Evolutionary conservation across 2,329 filamentous ascomycete genomes (phyloP).

Genomic region (Cytospora piceicola): DNA sequence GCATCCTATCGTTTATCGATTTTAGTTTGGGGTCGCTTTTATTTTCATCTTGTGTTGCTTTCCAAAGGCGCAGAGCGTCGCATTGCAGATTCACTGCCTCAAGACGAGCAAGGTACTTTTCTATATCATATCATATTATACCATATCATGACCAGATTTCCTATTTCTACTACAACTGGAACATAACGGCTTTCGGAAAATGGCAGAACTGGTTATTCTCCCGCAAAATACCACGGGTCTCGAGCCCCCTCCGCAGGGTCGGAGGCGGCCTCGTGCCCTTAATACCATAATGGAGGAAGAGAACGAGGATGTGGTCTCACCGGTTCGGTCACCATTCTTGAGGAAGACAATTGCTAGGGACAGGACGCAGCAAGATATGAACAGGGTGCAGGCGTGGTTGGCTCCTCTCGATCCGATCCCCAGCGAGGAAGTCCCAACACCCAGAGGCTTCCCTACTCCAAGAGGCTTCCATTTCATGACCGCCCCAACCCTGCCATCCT

Average conservation of each 20-base stretch:
- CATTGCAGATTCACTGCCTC: conserved; percentile 31
- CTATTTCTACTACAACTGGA: conserved; percentile 29
- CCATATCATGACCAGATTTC: conserved; percentile 33
- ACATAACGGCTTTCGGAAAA: conserved; percentile 44
- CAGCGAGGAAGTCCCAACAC: conserved; percentile 26
- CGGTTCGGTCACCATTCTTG: conserved; percentile 35
- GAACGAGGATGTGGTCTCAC: conserved; percentile 42
- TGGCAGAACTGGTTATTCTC: conserved; percentile 51
- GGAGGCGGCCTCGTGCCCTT: conserved; percentile 57
- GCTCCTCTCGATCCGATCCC: conserved; percentile 52
- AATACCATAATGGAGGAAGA: conserved; percentile 69
- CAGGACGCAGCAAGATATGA: conserved; percentile 37
- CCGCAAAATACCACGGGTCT: conserved; percentile 48
- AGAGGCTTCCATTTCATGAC: conserved; percentile 67
- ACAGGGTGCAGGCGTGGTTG: conserved; percentile 62
- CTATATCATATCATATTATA: conserved; percentile 35
- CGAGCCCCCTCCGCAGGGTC: conserved; percentile 55
- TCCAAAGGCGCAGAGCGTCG: conserved; percentile 41
- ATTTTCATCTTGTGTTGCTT: conserved; percentile 36
- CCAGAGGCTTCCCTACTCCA: conserved; percentile 72
- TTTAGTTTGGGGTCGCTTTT: conserved; percentile 23
- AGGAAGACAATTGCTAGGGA: conserved; percentile 36
- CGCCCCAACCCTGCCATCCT: conserved; percentile 64
- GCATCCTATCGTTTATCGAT: conserved; percentile 46
- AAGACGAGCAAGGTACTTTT: conserved; percentile 33